Evolutionary conservation across 345 rosid species (phyloP).

Genomic region (Populus euphratica): DNA sequence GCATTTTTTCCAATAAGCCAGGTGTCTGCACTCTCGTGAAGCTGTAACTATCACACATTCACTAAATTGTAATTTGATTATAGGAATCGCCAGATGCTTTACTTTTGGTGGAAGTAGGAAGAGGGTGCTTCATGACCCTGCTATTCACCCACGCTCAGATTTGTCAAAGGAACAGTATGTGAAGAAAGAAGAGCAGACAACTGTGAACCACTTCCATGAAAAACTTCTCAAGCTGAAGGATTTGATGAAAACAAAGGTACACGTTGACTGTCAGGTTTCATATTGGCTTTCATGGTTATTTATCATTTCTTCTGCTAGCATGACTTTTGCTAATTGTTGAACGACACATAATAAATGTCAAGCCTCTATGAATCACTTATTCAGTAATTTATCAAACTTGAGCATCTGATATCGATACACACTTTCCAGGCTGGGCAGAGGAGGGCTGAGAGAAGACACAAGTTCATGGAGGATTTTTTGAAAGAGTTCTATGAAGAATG

Average conservation of each 20-base stretch:
- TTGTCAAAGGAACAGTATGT: slow-evolving; percentile 68
- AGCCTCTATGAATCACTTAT: neutral
- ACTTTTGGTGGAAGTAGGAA: slow-evolving; percentile 83
- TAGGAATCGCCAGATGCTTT: slow-evolving; percentile 92
- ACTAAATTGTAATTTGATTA: neutral
- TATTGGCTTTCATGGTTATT: neutral
- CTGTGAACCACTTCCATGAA: slow-evolving; percentile 76
- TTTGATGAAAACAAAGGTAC: slow-evolving; percentile 77
- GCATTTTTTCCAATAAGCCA: neutral
- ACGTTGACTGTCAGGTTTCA: neutral
- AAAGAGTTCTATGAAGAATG: slow-evolving; percentile 71
- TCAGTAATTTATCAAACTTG: neutral
- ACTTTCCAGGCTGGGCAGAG: slow-evolving; percentile 59
- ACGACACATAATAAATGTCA: neutral
- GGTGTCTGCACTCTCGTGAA: neutral
- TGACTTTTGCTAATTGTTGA: neutral
- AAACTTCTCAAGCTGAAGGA: slow-evolving; percentile 80
- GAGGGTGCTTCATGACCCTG: slow-evolving; percentile 73
- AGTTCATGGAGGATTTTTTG: slow-evolving; percentile 67
- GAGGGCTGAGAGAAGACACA: slow-evolving; percentile 75
- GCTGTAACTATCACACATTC: neutral
- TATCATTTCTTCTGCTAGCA: neutral
- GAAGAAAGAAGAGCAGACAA: slow-evolving; percentile 78
- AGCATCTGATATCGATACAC: slow-evolving; percentile 1
- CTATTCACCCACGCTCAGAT: slow-evolving; percentile 55